Evolutionary conservation across 768 basidiomycete species (phyloP).

Genomic region (Gelatoporia subvermispora): DNA sequence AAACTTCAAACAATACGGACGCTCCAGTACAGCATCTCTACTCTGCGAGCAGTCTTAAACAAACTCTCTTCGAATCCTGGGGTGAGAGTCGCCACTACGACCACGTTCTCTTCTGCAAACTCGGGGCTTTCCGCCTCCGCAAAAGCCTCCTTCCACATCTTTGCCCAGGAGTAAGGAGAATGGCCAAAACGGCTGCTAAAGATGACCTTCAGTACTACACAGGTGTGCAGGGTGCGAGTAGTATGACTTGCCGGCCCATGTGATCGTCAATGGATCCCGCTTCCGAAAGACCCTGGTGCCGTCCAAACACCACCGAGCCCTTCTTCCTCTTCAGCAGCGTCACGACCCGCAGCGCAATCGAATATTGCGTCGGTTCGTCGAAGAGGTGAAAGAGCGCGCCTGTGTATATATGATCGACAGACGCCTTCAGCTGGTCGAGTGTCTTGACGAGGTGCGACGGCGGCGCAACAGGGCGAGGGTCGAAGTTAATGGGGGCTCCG

Average conservation of each 20-base stretch:
- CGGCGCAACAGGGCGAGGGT: neutral
- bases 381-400: slow-evolving; percentile 33
- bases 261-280: slow-evolving; percentile 25
- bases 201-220: too few relatives aligned
- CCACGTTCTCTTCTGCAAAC: slow-evolving; percentile 14
- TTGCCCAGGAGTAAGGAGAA: slow-evolving; percentile 25
- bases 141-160: slow-evolving; percentile 26
- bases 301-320: slow-evolving; percentile 28
- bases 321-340: slow-evolving; percentile 17
- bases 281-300: slow-evolving; percentile 23
- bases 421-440: slow-evolving; percentile 21
- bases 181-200: slow-evolving; percentile 25
- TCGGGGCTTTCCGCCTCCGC: slow-evolving; percentile 18
- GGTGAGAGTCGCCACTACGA: slow-evolving; percentile 16
- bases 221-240: neutral
- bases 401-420: slow-evolving; percentile 25
- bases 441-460: slow-evolving; percentile 3
- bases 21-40: slow-evolving; percentile 24
- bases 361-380: slow-evolving; percentile 28
- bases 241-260: slow-evolving; percentile 15
- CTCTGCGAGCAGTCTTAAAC: neutral
- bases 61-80: slow-evolving; percentile 8
- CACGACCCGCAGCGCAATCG: slow-evolving; percentile 24
- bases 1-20: slow-evolving; percentile 20
- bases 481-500: slow-evolving; percentile 9